phyloP scores from a whole-genome alignment of 1,284 basidiomycete genomes.

The Puccinia horiana region DNA sequence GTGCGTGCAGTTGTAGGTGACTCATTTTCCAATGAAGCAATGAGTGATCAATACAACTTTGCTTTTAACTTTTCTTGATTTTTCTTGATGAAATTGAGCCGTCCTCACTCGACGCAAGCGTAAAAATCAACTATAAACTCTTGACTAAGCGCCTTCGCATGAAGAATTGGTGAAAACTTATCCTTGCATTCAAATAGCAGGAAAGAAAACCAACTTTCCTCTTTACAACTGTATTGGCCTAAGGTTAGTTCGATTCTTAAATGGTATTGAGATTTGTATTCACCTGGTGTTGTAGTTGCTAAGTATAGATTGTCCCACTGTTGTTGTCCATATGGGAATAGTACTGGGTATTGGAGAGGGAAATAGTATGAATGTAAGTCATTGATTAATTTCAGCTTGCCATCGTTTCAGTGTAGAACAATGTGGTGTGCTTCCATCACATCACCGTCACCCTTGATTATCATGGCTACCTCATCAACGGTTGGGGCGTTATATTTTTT shows the following conservation, averaged over 20 bases:
- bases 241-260: not conserved
- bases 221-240: not conserved
- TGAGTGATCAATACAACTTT: not conserved
- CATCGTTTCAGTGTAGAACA: not conserved
- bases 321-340: slow-evolving; percentile 22
- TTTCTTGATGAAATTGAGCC: not conserved
- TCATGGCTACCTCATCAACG: not conserved
- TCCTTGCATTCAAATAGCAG: not conserved
- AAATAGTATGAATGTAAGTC: slow-evolving; percentile 5
- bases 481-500: not conserved
- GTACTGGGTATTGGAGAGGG: not conserved
- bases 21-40: not conserved
- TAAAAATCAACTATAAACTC: not conserved
- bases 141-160: not conserved
- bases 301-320: not conserved
- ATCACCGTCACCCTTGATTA: not conserved
- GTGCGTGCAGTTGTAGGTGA: slow-evolving; percentile 54
- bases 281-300: not conserved
- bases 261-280: not conserved
- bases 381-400: not conserved
- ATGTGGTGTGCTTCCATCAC: not conserved
- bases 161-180: not conserved
- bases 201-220: not conserved
- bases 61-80: not conserved
- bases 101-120: not conserved